Conservation (phyloP, 176 grass and related monocot species). For the Pontederia crassipes region DNA sequence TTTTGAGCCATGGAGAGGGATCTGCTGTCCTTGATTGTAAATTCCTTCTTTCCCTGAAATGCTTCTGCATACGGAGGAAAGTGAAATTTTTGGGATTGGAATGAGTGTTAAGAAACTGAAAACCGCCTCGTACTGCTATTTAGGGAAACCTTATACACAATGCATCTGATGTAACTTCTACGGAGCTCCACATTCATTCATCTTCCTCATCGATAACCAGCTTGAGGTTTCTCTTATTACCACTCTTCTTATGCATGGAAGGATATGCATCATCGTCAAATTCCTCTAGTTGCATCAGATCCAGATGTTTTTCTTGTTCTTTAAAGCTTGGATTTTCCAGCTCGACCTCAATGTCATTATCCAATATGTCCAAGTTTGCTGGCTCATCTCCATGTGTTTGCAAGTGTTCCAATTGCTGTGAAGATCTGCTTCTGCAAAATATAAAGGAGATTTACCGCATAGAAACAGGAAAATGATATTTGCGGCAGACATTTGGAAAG, state of each 20-base stretch:
- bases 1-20: too few relatives aligned
- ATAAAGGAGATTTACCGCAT: not conserved
- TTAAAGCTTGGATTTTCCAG: constrained; percentile 18
- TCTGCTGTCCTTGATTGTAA: too few relatives aligned
- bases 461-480: not conserved
- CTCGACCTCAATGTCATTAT: constrained; percentile 36
- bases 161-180: not conserved
- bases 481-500: not conserved
- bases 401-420: constrained; percentile 12
- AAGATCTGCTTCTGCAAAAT: not conserved
- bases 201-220: constrained; percentile 57
- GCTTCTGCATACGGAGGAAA: too few relatives aligned
- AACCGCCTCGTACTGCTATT: too few relatives aligned
- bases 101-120: too few relatives aligned
- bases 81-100: too few relatives aligned
- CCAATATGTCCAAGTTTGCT: constrained; percentile 30
- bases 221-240: constrained; percentile 50
- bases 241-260: constrained; percentile 18
- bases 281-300: constrained; percentile 24
- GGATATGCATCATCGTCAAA: constrained; percentile 18
- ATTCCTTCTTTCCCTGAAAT: too few relatives aligned
- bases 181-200: not conserved
- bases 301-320: not conserved
- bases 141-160: not conserved
- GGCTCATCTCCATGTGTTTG: constrained; percentile 19